phyloP scores from a whole-genome alignment of 192 early-diverging fungal genomes.

The Linnemannia zychae region DNA sequence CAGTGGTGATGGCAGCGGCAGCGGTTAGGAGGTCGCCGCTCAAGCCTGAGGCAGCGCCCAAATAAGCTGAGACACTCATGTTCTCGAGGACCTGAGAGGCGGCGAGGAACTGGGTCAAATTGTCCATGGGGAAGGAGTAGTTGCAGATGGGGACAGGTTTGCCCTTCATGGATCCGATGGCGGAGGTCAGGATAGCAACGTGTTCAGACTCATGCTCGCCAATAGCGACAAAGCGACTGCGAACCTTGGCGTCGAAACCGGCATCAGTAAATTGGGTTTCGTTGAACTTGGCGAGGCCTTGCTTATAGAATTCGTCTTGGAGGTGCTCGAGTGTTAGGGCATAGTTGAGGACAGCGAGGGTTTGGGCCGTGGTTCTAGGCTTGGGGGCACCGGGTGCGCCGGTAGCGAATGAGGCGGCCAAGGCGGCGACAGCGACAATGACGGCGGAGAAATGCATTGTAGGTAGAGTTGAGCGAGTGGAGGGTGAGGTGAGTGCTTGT shows the following conservation, averaged over 20 bases:
- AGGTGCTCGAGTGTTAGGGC: conserved; percentile 44
- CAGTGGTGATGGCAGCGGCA: conserved; percentile 8
- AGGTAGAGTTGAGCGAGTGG: not conserved
- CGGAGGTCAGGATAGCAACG: conserved; percentile 26
- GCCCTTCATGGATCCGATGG: conserved; percentile 14
- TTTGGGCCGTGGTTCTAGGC: not conserved
- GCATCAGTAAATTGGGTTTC: conserved; percentile 16
- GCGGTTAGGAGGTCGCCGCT: conserved; percentile 3
- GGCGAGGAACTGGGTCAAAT: conserved; percentile 59
- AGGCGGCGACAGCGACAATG: conserved; percentile 3
- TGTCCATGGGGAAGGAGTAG: conserved; percentile 45
- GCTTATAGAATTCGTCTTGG: conserved; percentile 38
- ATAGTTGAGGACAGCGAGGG: conserved; percentile 20
- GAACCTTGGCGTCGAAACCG: conserved; percentile 23
- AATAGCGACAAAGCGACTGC: conserved; percentile 23
- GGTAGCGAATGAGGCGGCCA: not conserved
- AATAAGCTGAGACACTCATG: conserved; percentile 66
- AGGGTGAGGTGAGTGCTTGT: too few relatives aligned
- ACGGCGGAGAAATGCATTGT: conserved; percentile 13
- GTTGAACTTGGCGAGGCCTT: conserved; percentile 28
- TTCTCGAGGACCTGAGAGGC: conserved; percentile 63
- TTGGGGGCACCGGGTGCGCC: not conserved
- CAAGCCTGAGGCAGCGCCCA: conserved; percentile 41
- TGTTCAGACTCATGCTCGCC: conserved; percentile 24
- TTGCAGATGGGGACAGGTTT: conserved; percentile 23